Base-by-base conservation (phyloP, 2,329 filamentous ascomycete genomes). In the Alternaria conjuncta region DNA sequence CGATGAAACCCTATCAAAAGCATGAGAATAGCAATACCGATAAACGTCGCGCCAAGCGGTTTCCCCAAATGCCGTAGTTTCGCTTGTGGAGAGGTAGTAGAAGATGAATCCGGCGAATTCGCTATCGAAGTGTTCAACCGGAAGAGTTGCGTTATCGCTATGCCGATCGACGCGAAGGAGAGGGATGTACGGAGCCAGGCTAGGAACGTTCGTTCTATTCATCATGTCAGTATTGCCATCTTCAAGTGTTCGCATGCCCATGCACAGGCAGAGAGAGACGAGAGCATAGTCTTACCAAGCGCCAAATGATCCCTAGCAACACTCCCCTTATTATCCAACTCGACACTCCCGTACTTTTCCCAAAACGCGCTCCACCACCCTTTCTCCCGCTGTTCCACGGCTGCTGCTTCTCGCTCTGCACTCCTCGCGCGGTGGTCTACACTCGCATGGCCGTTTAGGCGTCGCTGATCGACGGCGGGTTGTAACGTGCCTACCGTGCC, bases 101-200 rank as follows among this genome's bases (percentile, higher is more conserved):
- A 28, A 7, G 11, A 44, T 15, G 44, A 9, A 3, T 55, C 26
- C 23, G 63, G 45, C 5, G 44, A 57, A 18, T 49, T 59, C 11
- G 69, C 57, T 44, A 91, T 82, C 9, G 88, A 86, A 0, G 89
- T 91, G 82, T 94, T 94, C 61, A 96, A 88, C 25, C 92, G 90
- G 82, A 96, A 95, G 51, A 96, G 87, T 78, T 96, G 92, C 1
- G 92, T 95, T 44, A 96, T 87, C 46, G 92, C 92, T 63, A 96
- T 92, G 61, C 92, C 92, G 69, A 96, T 95, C 32, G 88, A 91
- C 11, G 92, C 91, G 74, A 96, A 96, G 23, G 91, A 89, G 36
- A 96, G 86, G 3, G 91, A 94, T 3, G 92, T 96, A 56, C 92
- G 88, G 46, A 96, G 86, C 92, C 92, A 96, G 58, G 92, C 92